Conservation (phyloP, 1,284 basidiomycete genomes). For the Austroboletus rostrupii region DNA sequence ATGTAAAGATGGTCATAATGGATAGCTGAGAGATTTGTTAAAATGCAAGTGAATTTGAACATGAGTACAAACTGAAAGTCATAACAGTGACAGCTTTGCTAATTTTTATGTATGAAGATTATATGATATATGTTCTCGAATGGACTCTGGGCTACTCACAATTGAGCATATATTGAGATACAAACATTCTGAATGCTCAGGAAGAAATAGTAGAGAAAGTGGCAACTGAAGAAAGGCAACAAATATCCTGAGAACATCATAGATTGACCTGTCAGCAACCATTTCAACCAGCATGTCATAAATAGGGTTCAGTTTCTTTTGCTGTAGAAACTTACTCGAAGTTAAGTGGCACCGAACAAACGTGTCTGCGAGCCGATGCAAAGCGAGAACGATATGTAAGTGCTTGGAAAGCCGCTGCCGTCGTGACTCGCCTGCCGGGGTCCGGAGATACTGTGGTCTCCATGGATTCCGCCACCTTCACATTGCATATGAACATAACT, state of each 20-base stretch:
- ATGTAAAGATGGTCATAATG: constrained; percentile 43
- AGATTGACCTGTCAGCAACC: neutral
- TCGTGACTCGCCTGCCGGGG: no score
- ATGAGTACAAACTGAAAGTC: constrained; percentile 9
- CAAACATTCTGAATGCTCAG: neutral
- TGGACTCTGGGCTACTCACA: constrained; percentile 3
- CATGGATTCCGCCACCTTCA: neutral
- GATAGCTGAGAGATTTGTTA: constrained; percentile 24
- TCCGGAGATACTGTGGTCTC: no score
- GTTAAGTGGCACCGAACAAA: no score
- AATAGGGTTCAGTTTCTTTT: neutral
- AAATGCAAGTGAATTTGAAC: neutral
- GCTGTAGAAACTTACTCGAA: neutral
- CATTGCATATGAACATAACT: neutral
- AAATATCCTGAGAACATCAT: neutral
- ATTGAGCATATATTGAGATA: constrained; percentile 3
- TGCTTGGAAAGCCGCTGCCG: no score
- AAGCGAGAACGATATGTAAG: no score
- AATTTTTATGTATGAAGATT: neutral
- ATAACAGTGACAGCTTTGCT: neutral
- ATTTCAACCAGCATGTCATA: neutral
- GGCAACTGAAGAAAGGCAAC: neutral
- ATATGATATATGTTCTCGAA: no score
- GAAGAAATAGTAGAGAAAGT: no score
- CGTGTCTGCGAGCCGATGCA: no score